Evolutionary conservation across 352 stramenopile genomes (phyloP).

Genomic region (Phytophthora sojae): DNA sequence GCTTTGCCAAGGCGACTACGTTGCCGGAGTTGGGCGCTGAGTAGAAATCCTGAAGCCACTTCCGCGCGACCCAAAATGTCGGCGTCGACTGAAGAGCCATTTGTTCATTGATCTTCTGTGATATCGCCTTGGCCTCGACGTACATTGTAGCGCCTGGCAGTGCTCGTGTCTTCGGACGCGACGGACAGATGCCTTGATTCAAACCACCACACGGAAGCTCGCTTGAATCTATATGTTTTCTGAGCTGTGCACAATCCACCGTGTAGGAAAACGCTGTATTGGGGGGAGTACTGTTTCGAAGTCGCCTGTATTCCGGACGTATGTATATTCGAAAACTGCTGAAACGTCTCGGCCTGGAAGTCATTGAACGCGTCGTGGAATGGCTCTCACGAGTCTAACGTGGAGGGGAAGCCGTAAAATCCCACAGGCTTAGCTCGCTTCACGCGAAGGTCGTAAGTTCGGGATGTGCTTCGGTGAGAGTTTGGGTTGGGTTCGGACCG

Average conservation of each 20-base stretch:
- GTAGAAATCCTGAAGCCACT: constrained; percentile 19
- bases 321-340: no score
- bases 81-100: constrained; percentile 23
- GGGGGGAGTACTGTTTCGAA: background rate
- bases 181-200: background rate
- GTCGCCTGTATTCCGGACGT: background rate
- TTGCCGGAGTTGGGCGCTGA: background rate
- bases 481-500: no score
- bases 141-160: constrained; percentile 7
- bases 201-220: background rate
- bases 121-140: background rate
- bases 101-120: constrained; percentile 5
- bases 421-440: no score
- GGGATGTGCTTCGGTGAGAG: no score
- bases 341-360: no score
- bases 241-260: background rate
- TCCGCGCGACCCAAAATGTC: constrained; percentile 3
- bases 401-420: no score
- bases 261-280: background rate
- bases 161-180: background rate
- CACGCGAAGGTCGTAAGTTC: no score
- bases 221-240: background rate
- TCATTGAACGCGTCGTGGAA: no score
- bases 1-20: background rate
- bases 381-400: no score